Conservation (phyloP, 192 early-diverging fungal species). For the Spinellus fusiger region DNA sequence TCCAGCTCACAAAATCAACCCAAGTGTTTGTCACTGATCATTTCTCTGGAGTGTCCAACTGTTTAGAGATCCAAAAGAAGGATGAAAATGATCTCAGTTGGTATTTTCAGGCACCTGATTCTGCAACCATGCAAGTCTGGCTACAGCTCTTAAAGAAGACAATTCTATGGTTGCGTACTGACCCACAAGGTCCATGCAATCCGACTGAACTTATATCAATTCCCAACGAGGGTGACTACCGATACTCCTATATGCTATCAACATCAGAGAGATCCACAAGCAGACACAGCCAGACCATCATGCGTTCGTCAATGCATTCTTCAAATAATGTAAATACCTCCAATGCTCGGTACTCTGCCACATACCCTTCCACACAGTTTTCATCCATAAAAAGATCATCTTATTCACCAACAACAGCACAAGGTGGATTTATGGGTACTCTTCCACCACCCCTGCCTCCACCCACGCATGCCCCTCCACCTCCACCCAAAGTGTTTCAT, state of each 20-base stretch:
- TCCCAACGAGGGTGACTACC: not conserved
- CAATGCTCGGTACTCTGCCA: no score
- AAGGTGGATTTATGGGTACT: no score
- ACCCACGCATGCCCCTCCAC: no score
- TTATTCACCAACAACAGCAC: no score
- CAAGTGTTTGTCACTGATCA: conserved; percentile 22
- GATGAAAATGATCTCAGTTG: conserved; percentile 3
- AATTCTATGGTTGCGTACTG: conserved; percentile 2
- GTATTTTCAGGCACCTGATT: conserved; percentile 20
- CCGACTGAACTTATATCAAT: not conserved
- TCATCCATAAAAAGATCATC: no score
- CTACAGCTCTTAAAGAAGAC: conserved; percentile 11
- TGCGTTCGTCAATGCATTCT: not conserved
- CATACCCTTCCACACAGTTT: no score
- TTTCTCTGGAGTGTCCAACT: conserved; percentile 13
- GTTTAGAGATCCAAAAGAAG: conserved; percentile 20
- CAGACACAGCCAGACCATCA: not conserved
- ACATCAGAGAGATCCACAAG: not conserved
- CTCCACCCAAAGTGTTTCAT: no score
- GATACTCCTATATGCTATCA: not conserved
- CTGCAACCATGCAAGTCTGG: conserved; percentile 15
- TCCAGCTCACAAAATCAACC: conserved; percentile 11
- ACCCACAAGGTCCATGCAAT: not conserved
- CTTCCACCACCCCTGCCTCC: no score
- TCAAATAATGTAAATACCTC: no score